A percentile compares a stretch with the other conserved stretches of the same genome.
These are phyloP conservation scores for Zygosaccharomyces lentus DNA, from an alignment of 805 yeast genomes.

Conservation along the genomic window DNA sequence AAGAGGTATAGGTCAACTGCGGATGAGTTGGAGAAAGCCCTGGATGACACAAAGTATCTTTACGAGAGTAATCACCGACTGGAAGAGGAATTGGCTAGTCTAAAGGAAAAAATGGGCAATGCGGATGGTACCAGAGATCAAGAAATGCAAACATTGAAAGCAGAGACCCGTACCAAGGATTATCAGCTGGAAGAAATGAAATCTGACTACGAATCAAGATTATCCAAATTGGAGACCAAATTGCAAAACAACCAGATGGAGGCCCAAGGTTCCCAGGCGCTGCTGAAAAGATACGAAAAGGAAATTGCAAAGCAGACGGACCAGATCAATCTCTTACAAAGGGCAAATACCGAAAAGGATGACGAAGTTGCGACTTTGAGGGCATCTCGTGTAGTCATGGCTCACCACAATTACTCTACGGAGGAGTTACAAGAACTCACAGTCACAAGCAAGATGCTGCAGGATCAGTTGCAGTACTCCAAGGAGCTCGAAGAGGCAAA, in stretches of 20 bases:
- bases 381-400: conserved; percentile 35
- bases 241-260: conserved; percentile 19
- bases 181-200: conserved; percentile 37
- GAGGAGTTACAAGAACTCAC: conserved; percentile 35
- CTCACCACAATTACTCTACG: conserved; percentile 32
- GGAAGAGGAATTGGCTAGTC: conserved; percentile 15
- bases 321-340: conserved; percentile 24
- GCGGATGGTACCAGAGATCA: conserved; percentile 25
- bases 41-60: conserved; percentile 35
- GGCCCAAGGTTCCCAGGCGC: conserved; percentile 16
- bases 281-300: conserved; percentile 24
- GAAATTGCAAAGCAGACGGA: conserved; percentile 24
- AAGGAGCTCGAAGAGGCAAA: conserved; percentile 49
- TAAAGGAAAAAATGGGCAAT: conserved; percentile 23
- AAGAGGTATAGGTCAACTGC: conserved; percentile 34
- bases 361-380: conserved; percentile 29
- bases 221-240: conserved; percentile 16
- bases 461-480: conserved; percentile 43
- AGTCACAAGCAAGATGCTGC: conserved; percentile 34
- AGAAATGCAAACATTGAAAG: conserved; percentile 36
- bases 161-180: conserved; percentile 32
- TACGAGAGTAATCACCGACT: conserved; percentile 34
- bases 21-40: conserved; percentile 31
- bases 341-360: conserved; percentile 23
- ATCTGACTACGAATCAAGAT: conserved; percentile 32